phyloP scores from a whole-genome alignment of 202 grass and related monocot species.

The Eragrostis tef region DNA sequence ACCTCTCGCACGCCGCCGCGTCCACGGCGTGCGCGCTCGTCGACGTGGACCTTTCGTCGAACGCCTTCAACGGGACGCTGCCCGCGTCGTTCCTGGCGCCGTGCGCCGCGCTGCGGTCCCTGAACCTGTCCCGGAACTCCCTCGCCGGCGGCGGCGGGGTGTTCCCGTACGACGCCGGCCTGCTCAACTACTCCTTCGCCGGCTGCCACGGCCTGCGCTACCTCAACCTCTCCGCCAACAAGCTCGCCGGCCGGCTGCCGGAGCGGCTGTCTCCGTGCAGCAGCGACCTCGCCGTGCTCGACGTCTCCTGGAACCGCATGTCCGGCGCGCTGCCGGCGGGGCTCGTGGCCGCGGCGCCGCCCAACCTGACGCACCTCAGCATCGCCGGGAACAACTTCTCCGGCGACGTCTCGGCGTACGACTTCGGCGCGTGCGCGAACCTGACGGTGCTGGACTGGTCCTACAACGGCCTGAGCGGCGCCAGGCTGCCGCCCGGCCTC shows the following conservation, averaged over 20 bases:
- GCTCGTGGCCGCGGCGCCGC: constrained; percentile 51
- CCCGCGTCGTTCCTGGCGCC: constrained; percentile 61
- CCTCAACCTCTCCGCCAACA: constrained; percentile 91
- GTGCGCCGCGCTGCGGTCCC: constrained; percentile 56
- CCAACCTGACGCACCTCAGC: constrained; percentile 55
- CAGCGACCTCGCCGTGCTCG: constrained; percentile 59
- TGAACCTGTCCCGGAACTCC: constrained; percentile 80
- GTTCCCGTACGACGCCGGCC: constrained; percentile 55
- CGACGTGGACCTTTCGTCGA: constrained; percentile 72
- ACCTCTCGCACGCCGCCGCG: constrained; percentile 64
- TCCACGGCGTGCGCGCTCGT: constrained; percentile 60
- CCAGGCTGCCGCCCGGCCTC: constrained; percentile 53
- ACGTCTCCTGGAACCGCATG: constrained; percentile 77
- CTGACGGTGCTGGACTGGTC: constrained; percentile 72
- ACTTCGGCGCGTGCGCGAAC: constrained; percentile 66
- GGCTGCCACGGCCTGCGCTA: constrained; percentile 65
- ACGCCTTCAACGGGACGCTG: constrained; percentile 72
- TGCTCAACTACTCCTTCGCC: constrained; percentile 76
- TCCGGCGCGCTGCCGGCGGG: constrained; percentile 60
- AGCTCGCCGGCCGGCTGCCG: constrained; percentile 57
- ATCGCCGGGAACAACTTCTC: constrained; percentile 84
- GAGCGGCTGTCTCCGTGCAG: constrained; percentile 56
- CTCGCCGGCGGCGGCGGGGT: too few relatives aligned
- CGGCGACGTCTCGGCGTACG: constrained; percentile 66
- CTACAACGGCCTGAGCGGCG: constrained; percentile 59